These are phyloP conservation scores for Lactarius psammicola DNA, from an alignment of 768 basidiomycete species.

Conservation along the genomic window DNA sequence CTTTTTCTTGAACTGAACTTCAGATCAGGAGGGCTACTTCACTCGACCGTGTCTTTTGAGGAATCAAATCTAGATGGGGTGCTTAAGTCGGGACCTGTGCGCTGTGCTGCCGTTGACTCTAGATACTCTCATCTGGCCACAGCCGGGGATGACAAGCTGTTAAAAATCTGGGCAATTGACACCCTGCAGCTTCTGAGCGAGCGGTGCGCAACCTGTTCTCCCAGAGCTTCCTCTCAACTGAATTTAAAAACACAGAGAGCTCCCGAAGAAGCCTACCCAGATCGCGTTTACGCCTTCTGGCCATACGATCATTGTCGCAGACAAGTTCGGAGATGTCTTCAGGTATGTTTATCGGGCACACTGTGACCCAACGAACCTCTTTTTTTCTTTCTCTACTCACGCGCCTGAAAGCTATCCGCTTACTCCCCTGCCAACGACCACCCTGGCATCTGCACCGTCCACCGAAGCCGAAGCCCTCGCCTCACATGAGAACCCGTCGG, in stretches of 20 bases:
- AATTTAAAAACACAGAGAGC: conserved; percentile 49
- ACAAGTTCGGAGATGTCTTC: conserved; percentile 96
- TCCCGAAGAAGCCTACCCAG: conserved; percentile 80
- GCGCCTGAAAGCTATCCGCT: conserved; percentile 36
- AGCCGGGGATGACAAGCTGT: conserved; percentile 73
- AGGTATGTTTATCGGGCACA: conserved; percentile 44
- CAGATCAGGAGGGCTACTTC: conserved; percentile 54
- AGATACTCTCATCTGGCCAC: conserved; percentile 54
- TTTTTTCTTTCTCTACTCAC: neutral
- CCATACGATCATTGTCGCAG: conserved; percentile 73
- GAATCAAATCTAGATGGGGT: conserved; percentile 36
- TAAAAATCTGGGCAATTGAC: conserved; percentile 72
- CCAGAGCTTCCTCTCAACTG: neutral
- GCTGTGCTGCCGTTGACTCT: conserved; percentile 54
- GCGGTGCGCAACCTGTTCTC: conserved; percentile 45
- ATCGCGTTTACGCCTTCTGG: conserved; percentile 61
- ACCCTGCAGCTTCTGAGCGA: conserved; percentile 55
- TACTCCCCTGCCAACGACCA: conserved; percentile 26
- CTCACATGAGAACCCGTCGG: conserved; percentile 69
- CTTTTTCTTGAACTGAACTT: conserved; percentile 24
- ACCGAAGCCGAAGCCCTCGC: conserved; percentile 35
- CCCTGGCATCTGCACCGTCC: conserved; percentile 8
- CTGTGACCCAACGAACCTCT: neutral
- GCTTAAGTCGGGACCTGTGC: conserved; percentile 54
- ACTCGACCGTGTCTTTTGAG: conserved; percentile 42